Conservation (phyloP, 1,139 yeast species). For the Suhomyces bolitotheri region DNA sequence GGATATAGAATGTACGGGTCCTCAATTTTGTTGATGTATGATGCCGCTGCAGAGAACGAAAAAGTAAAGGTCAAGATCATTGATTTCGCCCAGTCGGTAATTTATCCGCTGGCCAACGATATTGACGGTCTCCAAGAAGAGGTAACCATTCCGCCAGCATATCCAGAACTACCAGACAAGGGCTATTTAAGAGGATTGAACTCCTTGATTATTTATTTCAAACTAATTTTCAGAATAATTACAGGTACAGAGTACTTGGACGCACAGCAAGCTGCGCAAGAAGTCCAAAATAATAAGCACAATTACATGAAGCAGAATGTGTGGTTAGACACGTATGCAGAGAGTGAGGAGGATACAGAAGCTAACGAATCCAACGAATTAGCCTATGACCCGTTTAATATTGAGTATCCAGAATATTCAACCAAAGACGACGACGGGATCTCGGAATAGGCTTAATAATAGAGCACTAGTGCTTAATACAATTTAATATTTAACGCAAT, state of each 20-base stretch:
- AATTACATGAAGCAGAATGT: conserved; percentile 30
- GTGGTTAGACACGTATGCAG: conserved; percentile 54
- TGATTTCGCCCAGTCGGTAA: conserved; percentile 94
- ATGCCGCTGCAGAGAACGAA: conserved; percentile 46
- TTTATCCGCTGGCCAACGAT: conserved; percentile 57
- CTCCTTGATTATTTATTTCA: conserved; percentile 65
- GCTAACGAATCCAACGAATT: conserved; percentile 9
- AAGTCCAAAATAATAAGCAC: conserved; percentile 29
- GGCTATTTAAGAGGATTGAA: conserved; percentile 85
- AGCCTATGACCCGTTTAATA: conserved; percentile 27
- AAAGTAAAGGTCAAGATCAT: conserved; percentile 68
- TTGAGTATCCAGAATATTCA: conserved; percentile 24
- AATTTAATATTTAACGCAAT: no score
- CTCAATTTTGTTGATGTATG: conserved; percentile 84
- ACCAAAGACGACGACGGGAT: conserved; percentile 26
- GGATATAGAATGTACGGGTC: conserved; percentile 96
- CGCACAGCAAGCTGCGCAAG: conserved; percentile 22
- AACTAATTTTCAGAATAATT: conserved; percentile 50
- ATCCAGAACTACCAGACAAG: conserved; percentile 62
- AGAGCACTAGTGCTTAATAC: no score
- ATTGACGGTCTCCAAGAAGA: conserved; percentile 15
- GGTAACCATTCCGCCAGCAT: conserved; percentile 59
- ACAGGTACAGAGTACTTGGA: conserved; percentile 27
- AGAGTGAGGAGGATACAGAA: conserved; percentile 24
- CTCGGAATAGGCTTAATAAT: conserved; percentile 23